A percentile compares a stretch with the other conserved stretches of the same genome.
Conservation (phyloP, 2,329 filamentous ascomycete species). For the Colletotrichum plurivorum region DNA sequence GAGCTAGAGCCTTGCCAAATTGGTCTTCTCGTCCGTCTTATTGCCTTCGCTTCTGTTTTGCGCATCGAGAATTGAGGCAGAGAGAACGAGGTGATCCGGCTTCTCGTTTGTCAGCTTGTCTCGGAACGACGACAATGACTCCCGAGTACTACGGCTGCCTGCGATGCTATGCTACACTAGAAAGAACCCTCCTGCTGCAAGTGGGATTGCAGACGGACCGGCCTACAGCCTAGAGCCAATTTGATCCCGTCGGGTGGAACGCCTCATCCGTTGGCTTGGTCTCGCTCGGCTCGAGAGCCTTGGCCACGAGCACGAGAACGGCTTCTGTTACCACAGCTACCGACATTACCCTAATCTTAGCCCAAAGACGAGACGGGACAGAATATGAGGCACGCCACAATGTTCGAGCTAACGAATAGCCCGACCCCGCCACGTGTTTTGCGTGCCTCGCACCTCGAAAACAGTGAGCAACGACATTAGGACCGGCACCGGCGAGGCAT, state of each 20-base stretch:
- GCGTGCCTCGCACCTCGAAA: slow-evolving; percentile 45
- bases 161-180: no score
- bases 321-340: slow-evolving; percentile 59
- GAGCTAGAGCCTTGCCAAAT: no score
- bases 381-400: slow-evolving; percentile 60
- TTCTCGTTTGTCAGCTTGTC: no score
- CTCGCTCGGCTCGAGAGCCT: slow-evolving; percentile 52
- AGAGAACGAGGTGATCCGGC: no score
- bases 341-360: slow-evolving; percentile 59
- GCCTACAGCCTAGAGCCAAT: slow-evolving; percentile 26
- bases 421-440: background rate
- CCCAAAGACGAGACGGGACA: slow-evolving; percentile 63
- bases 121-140: no score
- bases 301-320: slow-evolving; percentile 58
- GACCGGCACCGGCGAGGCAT: slow-evolving; percentile 60
- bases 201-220: slow-evolving; percentile 6
- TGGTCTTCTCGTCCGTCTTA: no score
- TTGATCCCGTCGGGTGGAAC: slow-evolving; percentile 42
- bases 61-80: no score
- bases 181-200: background rate
- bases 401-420: slow-evolving; percentile 59
- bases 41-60: no score
- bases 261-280: slow-evolving; percentile 47
- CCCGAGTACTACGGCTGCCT: no score
- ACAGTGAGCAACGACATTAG: slow-evolving; percentile 63